Base-by-base conservation (phyloP, 2,329 filamentous ascomycete genomes). In the Botrytis galanthina region DNA sequence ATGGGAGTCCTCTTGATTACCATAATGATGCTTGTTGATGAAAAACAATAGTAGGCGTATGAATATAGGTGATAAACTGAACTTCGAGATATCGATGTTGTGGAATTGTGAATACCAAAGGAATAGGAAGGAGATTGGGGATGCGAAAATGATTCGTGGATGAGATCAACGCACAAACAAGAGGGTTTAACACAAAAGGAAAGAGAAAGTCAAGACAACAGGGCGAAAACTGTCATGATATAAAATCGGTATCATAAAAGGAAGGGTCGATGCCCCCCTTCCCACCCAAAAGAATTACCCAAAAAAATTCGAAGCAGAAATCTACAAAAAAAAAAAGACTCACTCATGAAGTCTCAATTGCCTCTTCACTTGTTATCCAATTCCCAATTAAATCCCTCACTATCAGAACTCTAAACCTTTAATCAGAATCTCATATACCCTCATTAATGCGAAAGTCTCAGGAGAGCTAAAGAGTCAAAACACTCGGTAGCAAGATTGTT, bases 1-100 rank as follows among this genome's bases (percentile, higher is more conserved):
- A 9, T 1, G 26, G 6, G 12, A 18, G 7, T 22, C 4, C 0
- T 3, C 29, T 26, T 35, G 5, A 9, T 48, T 2, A 29, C 26
- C 26, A 10, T 26, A 26, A 64, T 16, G 1, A 16, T 48, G 4
- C n/a, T 5, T 16, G 3, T 10, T n/a, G 1, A 5, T 8, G 29
- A 48, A 2, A 42, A 29, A 39, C 10, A 18, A n/a, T 42, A 9
- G 3, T 16, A 22, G 22, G 3, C 59, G 26, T 16, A n/a, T 9
- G 4, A 8, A 18, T 10, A 29, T 29, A 10, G 9, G 37, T 42
- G 37, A 4, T n/a, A 42, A 42, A 0, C 14, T 63, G 39, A 14
- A 14, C 8, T 64, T 29, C 18, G 26, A 26, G 10, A 35, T 26
- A 48, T 64, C 20, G 29, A 64, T 48, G 42, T 48, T 32, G 62